phyloP scores from a whole-genome alignment of 345 rosid species.

The Capsella bursapastoris region DNA sequence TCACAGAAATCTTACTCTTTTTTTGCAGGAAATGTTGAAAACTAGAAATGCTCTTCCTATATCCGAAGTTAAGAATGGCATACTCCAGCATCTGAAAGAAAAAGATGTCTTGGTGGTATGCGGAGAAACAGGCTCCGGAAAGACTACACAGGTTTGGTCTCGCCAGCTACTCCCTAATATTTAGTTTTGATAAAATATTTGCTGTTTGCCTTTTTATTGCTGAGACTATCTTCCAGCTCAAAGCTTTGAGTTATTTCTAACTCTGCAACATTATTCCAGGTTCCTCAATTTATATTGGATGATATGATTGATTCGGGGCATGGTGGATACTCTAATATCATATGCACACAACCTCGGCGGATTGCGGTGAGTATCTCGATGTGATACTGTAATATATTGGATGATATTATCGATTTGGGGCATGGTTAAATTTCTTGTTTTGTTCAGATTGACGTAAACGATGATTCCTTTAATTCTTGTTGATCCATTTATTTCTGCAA shows the following conservation, averaged over 20 bases:
- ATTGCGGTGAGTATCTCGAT: slow-evolving; percentile 65
- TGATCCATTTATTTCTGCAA: slow-evolving; percentile 12
- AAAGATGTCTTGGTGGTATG: slow-evolving; percentile 80
- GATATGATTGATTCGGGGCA: slow-evolving; percentile 85
- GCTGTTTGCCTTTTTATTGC: slow-evolving; percentile 6
- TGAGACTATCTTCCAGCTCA: slow-evolving; percentile 13
- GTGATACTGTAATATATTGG: neutral
- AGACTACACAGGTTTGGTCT: slow-evolving; percentile 84
- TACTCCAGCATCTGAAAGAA: slow-evolving; percentile 71
- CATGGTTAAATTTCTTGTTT: neutral
- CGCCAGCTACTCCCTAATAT: slow-evolving; percentile 1
- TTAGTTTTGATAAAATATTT: neutral
- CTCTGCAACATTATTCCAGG: slow-evolving; percentile 51
- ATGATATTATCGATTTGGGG: neutral
- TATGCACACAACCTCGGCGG: slow-evolving; percentile 95
- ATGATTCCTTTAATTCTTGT: neutral
- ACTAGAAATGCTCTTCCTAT: slow-evolving; percentile 79
- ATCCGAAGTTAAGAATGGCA: slow-evolving; percentile 66
- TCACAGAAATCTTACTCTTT: slow-evolving; percentile 8
- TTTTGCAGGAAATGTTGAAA: slow-evolving; percentile 70
- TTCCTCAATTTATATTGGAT: slow-evolving; percentile 92
- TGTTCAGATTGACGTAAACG: neutral
- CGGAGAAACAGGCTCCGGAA: slow-evolving; percentile 99
- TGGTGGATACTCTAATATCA: slow-evolving; percentile 82
- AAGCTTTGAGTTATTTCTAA: slow-evolving; percentile 30